A percentile compares a stretch with the other conserved stretches of the same genome.
These are phyloP conservation scores for Aspergillus texensis DNA, from an alignment of 2,329 filamentous ascomycete genomes.

Conservation along the genomic window DNA sequence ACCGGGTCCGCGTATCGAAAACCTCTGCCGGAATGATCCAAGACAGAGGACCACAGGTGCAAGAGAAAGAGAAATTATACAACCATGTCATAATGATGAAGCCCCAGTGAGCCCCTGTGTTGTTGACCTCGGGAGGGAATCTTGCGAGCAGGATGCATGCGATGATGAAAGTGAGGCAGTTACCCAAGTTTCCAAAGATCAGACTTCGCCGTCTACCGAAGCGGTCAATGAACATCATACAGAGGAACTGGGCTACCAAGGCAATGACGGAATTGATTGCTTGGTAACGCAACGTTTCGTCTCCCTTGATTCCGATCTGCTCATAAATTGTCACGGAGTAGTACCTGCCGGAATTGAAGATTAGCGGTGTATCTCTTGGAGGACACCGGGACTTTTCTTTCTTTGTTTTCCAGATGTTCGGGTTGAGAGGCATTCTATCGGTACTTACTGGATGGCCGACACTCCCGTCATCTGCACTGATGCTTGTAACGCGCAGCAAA, in stretches of 20 bases:
- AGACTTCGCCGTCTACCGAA: slow-evolving; percentile 72
- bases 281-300: slow-evolving; percentile 72
- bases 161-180: slow-evolving; percentile 73
- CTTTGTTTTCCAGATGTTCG: too few species aligned
- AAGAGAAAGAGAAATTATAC: slow-evolving; percentile 77
- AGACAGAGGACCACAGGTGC: slow-evolving; percentile 69
- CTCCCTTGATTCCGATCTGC: slow-evolving; percentile 68
- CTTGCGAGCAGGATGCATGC: slow-evolving; percentile 58
- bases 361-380: neutral
- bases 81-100: slow-evolving; percentile 79
- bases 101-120: slow-evolving; percentile 43
- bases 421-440: too few species aligned
- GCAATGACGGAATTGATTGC: slow-evolving; percentile 74
- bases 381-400: too few species aligned
- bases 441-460: slow-evolving; percentile 63
- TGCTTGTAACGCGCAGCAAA: slow-evolving; percentile 70
- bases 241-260: slow-evolving; percentile 67
- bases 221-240: slow-evolving; percentile 67
- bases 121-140: slow-evolving; percentile 62
- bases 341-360: slow-evolving; percentile 48
- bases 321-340: slow-evolving; percentile 69
- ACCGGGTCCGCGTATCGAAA: slow-evolving; percentile 74
- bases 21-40: slow-evolving; percentile 67
- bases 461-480: slow-evolving; percentile 77
- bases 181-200: slow-evolving; percentile 71